These are phyloP conservation scores for Nannizzia gypsea DNA, from an alignment of 2,329 filamentous ascomycete species.

Conservation along the genomic window DNA sequence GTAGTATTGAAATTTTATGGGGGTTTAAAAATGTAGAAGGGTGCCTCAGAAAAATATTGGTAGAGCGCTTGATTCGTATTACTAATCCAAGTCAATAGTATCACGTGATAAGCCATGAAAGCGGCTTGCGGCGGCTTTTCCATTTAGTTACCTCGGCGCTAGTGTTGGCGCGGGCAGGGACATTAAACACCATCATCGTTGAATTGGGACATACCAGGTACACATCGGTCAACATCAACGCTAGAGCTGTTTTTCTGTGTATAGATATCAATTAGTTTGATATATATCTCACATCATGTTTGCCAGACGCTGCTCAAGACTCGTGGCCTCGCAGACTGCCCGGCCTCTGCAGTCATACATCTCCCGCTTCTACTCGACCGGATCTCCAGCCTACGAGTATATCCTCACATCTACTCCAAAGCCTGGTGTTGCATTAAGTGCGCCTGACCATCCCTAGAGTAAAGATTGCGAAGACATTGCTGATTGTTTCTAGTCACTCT, in stretches of 20 bases:
- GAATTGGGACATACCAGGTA: no score
- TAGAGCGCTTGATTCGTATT: no score
- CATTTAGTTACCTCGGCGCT: not conserved
- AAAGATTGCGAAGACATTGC: not conserved
- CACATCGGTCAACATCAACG: no score
- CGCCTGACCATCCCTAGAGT: slow-evolving; percentile 15
- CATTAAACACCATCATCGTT: not conserved
- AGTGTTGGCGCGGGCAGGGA: not conserved
- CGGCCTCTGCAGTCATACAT: slow-evolving; percentile 27
- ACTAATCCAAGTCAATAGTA: no score
- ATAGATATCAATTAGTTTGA: not conserved
- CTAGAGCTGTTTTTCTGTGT: not conserved
- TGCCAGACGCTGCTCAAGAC: slow-evolving; percentile 43
- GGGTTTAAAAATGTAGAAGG: no score
- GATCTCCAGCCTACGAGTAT: slow-evolving; percentile 55
- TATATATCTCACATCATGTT: slow-evolving; percentile 24
- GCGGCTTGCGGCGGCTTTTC: not conserved
- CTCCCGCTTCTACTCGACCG: slow-evolving; percentile 31
- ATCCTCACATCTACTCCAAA: slow-evolving; percentile 71
- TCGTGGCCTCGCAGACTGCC: slow-evolving; percentile 45
- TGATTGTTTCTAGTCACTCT: slow-evolving; percentile 56
- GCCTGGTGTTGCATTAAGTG: slow-evolving; percentile 84
- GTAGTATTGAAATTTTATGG: no score
- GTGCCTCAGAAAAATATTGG: no score
- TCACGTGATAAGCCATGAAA: not conserved